phyloP scores from a whole-genome alignment of 1,284 basidiomycete species.

The Rhodotorula sp. region DNA sequence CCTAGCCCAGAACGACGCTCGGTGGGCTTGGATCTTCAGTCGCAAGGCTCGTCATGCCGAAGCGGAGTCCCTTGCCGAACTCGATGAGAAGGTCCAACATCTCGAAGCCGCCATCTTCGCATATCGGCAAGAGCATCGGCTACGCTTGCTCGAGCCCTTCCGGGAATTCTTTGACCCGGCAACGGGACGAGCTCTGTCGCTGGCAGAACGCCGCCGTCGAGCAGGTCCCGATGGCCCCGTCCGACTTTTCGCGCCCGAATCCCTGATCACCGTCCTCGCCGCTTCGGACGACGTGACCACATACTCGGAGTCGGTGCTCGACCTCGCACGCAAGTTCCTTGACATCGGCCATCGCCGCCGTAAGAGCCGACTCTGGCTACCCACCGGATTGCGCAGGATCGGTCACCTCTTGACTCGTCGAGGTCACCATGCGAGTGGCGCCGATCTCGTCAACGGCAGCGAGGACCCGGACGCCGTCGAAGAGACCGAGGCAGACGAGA shows the following conservation, averaged over 20 bases:
- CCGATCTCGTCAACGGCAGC: slow-evolving; percentile 43
- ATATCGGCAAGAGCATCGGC: slow-evolving; percentile 53
- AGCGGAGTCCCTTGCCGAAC: slow-evolving; percentile 44
- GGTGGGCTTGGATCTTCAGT: slow-evolving; percentile 42
- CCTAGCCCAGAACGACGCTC: slow-evolving; percentile 6
- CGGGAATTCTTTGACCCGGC: slow-evolving; percentile 47
- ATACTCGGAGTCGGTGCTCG: slow-evolving; percentile 54
- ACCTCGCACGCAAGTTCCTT: slow-evolving; percentile 54
- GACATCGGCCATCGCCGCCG: slow-evolving; percentile 52
- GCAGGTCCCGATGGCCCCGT: neutral
- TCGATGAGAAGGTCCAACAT: slow-evolving; percentile 40
- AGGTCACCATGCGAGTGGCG: slow-evolving; percentile 13
- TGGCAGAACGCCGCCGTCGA: neutral
- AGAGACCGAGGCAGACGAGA: slow-evolving; percentile 5
- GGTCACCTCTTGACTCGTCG: slow-evolving; percentile 46
- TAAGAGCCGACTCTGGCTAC: slow-evolving; percentile 56
- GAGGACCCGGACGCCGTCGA: slow-evolving; percentile 37
- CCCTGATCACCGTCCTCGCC: slow-evolving; percentile 56
- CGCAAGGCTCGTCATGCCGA: slow-evolving; percentile 45
- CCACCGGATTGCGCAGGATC: slow-evolving; percentile 55
- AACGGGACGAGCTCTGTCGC: slow-evolving; percentile 45
- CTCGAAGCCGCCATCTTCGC: slow-evolving; percentile 53
- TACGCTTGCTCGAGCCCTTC: slow-evolving; percentile 57
- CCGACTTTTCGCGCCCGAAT: slow-evolving; percentile 47
- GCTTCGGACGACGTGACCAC: slow-evolving; percentile 55